Evolutionary conservation across 2,329 filamentous ascomycete species (phyloP), one percentile per base, ranked within the genome.

Genomic region (Fusarium globosum): DNA sequence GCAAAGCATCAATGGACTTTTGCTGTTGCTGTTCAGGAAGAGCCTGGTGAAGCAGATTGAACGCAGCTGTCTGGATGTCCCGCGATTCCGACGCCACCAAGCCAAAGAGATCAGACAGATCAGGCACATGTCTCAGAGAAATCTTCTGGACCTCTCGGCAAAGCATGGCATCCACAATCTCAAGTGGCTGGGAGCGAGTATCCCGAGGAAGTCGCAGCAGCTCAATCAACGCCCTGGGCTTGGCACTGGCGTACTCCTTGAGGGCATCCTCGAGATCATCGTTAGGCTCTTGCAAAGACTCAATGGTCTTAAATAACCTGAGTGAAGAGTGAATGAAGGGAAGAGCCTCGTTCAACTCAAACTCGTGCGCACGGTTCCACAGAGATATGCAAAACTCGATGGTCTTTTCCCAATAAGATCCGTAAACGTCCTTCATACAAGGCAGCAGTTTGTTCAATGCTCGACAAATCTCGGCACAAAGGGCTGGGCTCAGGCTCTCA

Each of bases 211-310:
- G 77, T 48, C 90, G 90, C 26, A 97, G 87, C 2, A 95, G 84
- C 14, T 87, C 84, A 21, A 95, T 82, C 7, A 96, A 79, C 2
- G 88, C 89, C 8, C 83, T 80, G 4, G 89, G 88, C 42, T 92
- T 88, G 0, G 82, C 80, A 23, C 87, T 81, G n/a, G 88, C 85
- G 15, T 88, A 87, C 18, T 91, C 88, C 59, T 88, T 88, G 78
- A 96, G 88, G 0, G 90, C 90, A 77, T 98, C 95, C 20, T 90
- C 83, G 2, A 98, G 86, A 79, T 98, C 96, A 71, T 98, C 96
- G 71, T 97, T 98, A 5, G 92, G 87, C 23, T 95, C 92, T 23
- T 90, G 86, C 0, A 96, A 82, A 6, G 84, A 85, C 71, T 90
- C 88, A 5, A 98, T 80, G 1, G 86, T 85, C 21, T 86, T 86